phyloP scores from a whole-genome alignment of 306 rosid species.

The Pterocarpus santalinus region DNA sequence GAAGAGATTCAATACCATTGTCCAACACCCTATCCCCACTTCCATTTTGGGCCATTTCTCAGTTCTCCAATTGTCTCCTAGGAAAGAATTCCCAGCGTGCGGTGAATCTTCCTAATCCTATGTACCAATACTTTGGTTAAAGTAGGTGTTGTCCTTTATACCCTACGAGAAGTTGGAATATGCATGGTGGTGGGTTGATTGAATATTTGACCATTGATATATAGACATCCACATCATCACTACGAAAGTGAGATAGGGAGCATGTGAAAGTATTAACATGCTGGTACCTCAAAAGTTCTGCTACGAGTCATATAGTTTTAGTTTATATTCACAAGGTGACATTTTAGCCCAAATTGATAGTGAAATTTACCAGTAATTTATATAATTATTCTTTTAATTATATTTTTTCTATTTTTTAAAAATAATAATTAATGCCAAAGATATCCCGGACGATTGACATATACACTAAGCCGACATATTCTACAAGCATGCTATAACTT shows the following conservation, averaged over 20 bases:
- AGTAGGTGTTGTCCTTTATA: background rate
- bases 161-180: constrained; percentile 22
- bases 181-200: background rate
- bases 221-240: constrained; percentile 18
- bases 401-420: no score
- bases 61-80: background rate
- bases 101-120: background rate
- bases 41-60: constrained; percentile 48
- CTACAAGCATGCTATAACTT: no score
- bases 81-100: constrained; percentile 6
- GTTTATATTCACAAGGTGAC: no score
- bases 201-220: background rate
- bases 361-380: no score
- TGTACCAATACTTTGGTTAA: background rate
- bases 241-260: no score
- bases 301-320: background rate
- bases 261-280: constrained; percentile 41
- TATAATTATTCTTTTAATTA: no score
- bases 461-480: no score
- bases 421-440: no score
- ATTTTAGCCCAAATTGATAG: background rate
- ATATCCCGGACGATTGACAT: no score
- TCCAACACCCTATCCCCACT: constrained; percentile 29
- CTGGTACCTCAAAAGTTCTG: background rate
- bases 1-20: constrained; percentile 13